Conservation (phyloP, 306 rosid genomes). For the Glycine tomentella region DNA sequence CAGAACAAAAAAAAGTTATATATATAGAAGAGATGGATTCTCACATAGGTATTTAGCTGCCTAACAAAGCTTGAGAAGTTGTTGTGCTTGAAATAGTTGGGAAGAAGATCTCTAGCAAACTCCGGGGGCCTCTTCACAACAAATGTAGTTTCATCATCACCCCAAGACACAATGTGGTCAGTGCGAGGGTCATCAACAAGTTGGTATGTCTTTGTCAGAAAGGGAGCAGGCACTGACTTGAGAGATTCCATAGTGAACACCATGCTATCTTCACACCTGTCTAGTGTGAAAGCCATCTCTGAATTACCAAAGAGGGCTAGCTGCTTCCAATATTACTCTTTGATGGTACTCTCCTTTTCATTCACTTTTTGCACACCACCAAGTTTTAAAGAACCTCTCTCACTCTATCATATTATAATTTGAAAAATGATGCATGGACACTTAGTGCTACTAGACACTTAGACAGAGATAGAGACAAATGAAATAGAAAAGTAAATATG, state of each 20-base stretch:
- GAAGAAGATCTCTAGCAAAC: conserved; percentile 81
- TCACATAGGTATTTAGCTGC: conserved; percentile 82
- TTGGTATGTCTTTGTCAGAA: conserved; percentile 75
- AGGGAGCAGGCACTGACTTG: conserved; percentile 73
- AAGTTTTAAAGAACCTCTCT: conserved; percentile 44
- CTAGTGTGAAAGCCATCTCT: conserved; percentile 59
- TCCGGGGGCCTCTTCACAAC: conserved; percentile 83
- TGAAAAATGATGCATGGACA: not conserved
- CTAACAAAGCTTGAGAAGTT: conserved; percentile 90
- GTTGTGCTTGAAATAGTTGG: conserved; percentile 88
- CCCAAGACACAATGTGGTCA: conserved; percentile 85
- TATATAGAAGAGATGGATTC: conserved; percentile 16
- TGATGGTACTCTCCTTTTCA: conserved; percentile 29
- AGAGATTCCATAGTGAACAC: conserved; percentile 59
- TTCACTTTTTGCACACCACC: conserved; percentile 23
- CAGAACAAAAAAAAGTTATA: conserved; percentile 7
- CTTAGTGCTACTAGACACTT: not conserved
- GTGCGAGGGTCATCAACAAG: conserved; percentile 82
- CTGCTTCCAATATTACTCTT: conserved; percentile 36
- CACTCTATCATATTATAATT: conserved; percentile 6
- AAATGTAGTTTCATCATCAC: conserved; percentile 67
- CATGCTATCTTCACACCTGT: conserved; percentile 56
- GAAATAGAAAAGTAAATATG: not conserved
- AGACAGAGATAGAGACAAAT: not conserved
- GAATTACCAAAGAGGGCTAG: not conserved